A percentile compares a stretch with the other conserved stretches of the same genome.
Evolutionary conservation across 768 basidiomycete species (phyloP).

Genomic region (Lyophyllum atratum): DNA sequence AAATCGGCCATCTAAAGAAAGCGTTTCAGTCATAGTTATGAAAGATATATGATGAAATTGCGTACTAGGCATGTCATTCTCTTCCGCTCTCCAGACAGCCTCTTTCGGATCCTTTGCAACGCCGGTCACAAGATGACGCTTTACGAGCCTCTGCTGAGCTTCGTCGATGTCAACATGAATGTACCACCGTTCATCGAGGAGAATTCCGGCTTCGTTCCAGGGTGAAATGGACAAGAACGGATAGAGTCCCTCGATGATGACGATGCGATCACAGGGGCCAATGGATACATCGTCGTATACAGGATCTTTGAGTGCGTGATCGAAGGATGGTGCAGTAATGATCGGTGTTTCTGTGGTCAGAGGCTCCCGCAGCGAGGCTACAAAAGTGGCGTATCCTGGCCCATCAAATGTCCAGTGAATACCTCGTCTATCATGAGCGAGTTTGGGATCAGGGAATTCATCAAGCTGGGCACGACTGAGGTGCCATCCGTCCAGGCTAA

Average conservation of each 20-base stretch:
- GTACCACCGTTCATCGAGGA: conserved; percentile 82
- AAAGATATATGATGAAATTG: background rate
- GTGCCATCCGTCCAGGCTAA: conserved; percentile 94
- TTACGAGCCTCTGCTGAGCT: conserved; percentile 62
- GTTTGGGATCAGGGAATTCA: conserved; percentile 68
- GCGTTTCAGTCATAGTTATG: background rate
- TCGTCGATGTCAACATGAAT: conserved; percentile 57
- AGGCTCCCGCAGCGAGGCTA: conserved; percentile 52
- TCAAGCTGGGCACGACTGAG: conserved; percentile 78
- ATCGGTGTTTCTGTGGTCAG: conserved; percentile 21
- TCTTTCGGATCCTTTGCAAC: conserved; percentile 66
- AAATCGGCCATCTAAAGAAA: conserved; percentile 43
- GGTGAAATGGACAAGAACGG: conserved; percentile 70
- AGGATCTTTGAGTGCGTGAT: conserved; percentile 88
- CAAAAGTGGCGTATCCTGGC: conserved; percentile 66
- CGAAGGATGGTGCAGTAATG: conserved; percentile 80
- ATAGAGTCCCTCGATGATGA: conserved; percentile 92
- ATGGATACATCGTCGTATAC: conserved; percentile 59
- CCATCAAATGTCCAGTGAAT: conserved; percentile 92
- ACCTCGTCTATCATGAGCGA: conserved; percentile 81
- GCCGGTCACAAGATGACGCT: conserved; percentile 77
- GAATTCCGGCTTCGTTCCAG: conserved; percentile 65
- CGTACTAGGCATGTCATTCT: conserved; percentile 78
- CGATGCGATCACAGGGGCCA: conserved; percentile 65
- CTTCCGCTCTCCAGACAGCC: conserved; percentile 69